Percentiles rank a stretch among this genome's conserved stretches.
phyloP scores from a whole-genome alignment of 2,329 filamentous ascomycete genomes.

The Xylaria sp. region DNA sequence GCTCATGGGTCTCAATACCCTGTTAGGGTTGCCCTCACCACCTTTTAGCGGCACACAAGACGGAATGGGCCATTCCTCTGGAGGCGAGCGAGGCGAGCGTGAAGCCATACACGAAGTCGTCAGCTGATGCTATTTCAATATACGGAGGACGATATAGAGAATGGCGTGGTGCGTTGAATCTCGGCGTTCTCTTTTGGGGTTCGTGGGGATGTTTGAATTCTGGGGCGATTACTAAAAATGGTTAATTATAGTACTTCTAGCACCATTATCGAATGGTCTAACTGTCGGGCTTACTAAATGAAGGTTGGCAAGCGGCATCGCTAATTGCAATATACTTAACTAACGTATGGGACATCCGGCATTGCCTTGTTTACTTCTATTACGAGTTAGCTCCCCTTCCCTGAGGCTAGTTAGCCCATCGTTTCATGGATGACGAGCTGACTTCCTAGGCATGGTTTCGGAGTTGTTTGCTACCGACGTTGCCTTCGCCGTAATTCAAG shows the following conservation, averaged over 20 bases:
- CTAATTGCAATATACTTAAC: slow-evolving; percentile 8
- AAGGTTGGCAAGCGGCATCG: slow-evolving; percentile 17
- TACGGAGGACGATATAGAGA: slow-evolving; percentile 1
- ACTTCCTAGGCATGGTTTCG: slow-evolving; percentile 1
- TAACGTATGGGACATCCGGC: not conserved
- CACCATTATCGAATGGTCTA: slow-evolving; percentile 26
- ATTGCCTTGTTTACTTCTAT: not conserved
- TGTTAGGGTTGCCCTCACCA: slow-evolving; percentile 7
- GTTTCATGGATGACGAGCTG: slow-evolving; percentile 16
- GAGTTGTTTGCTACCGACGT: not conserved
- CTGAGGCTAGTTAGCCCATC: not conserved
- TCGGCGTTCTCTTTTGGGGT: slow-evolving; percentile 2
- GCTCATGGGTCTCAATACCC: slow-evolving; percentile 14
- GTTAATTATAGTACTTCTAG: slow-evolving; percentile 34
- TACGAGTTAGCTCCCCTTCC: not conserved
- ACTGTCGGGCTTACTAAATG: slow-evolving; percentile 32
- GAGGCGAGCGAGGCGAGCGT: no score
- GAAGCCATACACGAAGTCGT: slow-evolving; percentile 9
- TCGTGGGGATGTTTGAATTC: slow-evolving; percentile 14
- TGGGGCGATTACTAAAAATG: slow-evolving; percentile 31
- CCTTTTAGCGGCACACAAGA: slow-evolving; percentile 12
- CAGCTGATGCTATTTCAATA: slow-evolving; percentile 32
- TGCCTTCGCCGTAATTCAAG: not conserved
- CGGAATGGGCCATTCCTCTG: slow-evolving; percentile 22
- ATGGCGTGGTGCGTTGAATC: slow-evolving; percentile 11